Evolutionary conservation across 2,329 filamentous ascomycete genomes (phyloP).

Genomic region (Furcasterigmium sp.): DNA sequence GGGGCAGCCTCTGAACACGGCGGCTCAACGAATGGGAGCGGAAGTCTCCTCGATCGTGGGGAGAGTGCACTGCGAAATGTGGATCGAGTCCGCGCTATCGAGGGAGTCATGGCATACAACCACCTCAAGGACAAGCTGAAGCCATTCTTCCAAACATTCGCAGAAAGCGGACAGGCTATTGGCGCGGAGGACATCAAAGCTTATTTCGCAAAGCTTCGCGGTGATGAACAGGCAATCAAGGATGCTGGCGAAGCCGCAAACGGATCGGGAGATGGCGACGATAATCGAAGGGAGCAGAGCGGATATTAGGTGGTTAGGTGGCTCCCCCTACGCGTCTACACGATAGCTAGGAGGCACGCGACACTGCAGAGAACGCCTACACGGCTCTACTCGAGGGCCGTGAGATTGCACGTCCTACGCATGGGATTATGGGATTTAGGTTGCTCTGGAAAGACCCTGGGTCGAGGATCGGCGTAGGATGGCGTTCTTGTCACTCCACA

Average conservation of each 20-base stretch:
- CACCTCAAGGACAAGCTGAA: slow-evolving; percentile 95
- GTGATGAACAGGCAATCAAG: slow-evolving; percentile 71
- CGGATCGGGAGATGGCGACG: slow-evolving; percentile 26
- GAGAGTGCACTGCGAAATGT: slow-evolving; percentile 89
- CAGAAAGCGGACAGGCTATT: slow-evolving; percentile 82
- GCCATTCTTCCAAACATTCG: slow-evolving; percentile 88
- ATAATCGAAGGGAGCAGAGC: slow-evolving; percentile 44
- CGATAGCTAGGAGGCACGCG: background rate
- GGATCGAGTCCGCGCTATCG: slow-evolving; percentile 87
- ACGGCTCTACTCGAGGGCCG: too few relatives aligned
- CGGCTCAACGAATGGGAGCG: slow-evolving; percentile 62
- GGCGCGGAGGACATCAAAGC: slow-evolving; percentile 93
- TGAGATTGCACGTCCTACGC: too few relatives aligned
- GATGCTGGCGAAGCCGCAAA: slow-evolving; percentile 53
- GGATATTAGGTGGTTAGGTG: slow-evolving; percentile 34
- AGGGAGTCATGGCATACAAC: slow-evolving; percentile 98
- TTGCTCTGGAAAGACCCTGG: too few relatives aligned
- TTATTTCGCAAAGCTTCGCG: slow-evolving; percentile 91
- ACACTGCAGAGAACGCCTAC: too few relatives aligned
- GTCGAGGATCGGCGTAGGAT: too few relatives aligned
- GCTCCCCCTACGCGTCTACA: too few relatives aligned
- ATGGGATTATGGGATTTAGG: too few relatives aligned
- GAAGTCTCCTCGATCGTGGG: slow-evolving; percentile 82
- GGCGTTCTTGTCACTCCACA: too few relatives aligned
- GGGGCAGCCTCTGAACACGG: slow-evolving; percentile 49